Base-by-base conservation (phyloP, 768 basidiomycete genomes). In the Mycena rebaudengoi region DNA sequence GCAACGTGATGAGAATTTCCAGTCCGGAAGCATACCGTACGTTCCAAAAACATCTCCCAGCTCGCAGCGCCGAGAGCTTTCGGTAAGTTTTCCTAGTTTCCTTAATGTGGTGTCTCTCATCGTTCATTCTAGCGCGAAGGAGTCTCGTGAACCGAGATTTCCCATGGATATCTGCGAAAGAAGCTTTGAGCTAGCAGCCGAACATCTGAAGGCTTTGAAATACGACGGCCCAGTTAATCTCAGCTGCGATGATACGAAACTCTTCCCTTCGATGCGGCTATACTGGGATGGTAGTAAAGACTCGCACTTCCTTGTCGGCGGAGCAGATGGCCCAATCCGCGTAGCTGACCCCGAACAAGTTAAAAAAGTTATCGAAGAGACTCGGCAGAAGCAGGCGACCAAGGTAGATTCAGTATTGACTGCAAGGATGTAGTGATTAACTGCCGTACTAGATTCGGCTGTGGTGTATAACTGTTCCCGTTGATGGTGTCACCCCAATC, bases 241-340 rank as follows among this genome's bases (percentile, higher is more conserved):
- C 0, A 69, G 68, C 39, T 78, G 74, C 30, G 79, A 82, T 48
- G 79, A 82, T 57, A 80, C 79, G 3, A 78, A 81, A 59, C 68
- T 81, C 0, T 60, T 68, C 16, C 39, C 71, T 0, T 43, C 69
- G 0, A 62, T 76, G 4, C 62, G 70, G 0, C 54, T 73, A 0
- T 75, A 70, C 55, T 76, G 55, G 29, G 76, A 79, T 59, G 4
- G 13, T 0, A 46, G 64, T 2, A 39, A 68, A 7, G 43, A 73
- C 1, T 23, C 35, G 1, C 67, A 68, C 37, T 75, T 67, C 43
- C 54, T 79, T 4, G 52, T 78, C 43, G 76, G 79, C 1, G 63
- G 45, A 20, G 43, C 51, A 0, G 70, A 64, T 0, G 76, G 69
- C 1, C 77, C 77, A 12, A 33, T 77, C 0, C 64, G 40, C 4